phyloP scores from a whole-genome alignment of 192 early-diverging fungal genomes.

The Haplosporangium gracile region DNA sequence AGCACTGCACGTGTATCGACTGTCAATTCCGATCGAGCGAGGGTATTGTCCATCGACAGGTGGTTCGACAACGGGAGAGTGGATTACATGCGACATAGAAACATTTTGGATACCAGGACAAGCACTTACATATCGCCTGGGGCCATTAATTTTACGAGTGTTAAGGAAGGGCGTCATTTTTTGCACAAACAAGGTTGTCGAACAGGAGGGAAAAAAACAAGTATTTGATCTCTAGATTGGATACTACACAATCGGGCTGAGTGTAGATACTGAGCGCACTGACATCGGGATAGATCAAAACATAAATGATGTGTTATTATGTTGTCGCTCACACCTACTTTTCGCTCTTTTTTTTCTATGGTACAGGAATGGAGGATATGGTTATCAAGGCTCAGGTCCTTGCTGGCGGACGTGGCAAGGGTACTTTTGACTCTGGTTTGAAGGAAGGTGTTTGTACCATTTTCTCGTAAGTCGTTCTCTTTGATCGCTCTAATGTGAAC shows the following conservation, averaged over 20 bases:
- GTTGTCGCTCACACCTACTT: background rate
- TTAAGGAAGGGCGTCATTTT: background rate
- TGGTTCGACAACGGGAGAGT: no score
- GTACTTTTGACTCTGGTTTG: slow-evolving; percentile 94
- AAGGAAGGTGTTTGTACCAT: slow-evolving; percentile 97
- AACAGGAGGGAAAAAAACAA: background rate
- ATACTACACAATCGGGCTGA: background rate
- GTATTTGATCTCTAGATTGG: background rate
- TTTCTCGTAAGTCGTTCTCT: slow-evolving; percentile 79
- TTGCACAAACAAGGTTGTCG: background rate
- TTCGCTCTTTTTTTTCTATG: background rate
- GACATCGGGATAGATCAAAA: background rate
- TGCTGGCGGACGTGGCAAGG: slow-evolving; percentile 99
- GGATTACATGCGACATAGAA: no score
- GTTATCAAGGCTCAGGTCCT: slow-evolving; percentile 93
- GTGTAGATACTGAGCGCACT: background rate
- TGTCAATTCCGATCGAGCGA: background rate
- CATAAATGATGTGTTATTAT: background rate
- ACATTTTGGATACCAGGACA: background rate
- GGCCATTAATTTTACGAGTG: background rate
- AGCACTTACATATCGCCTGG: background rate
- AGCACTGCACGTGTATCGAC: background rate
- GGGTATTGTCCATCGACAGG: no score
- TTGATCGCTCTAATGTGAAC: background rate
- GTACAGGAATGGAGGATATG: slow-evolving; percentile 72